A percentile compares a stretch with the other conserved stretches of the same genome.
Conservation (phyloP, 2,329 filamentous ascomycete genomes). For the Xenoacremonium recifei region DNA sequence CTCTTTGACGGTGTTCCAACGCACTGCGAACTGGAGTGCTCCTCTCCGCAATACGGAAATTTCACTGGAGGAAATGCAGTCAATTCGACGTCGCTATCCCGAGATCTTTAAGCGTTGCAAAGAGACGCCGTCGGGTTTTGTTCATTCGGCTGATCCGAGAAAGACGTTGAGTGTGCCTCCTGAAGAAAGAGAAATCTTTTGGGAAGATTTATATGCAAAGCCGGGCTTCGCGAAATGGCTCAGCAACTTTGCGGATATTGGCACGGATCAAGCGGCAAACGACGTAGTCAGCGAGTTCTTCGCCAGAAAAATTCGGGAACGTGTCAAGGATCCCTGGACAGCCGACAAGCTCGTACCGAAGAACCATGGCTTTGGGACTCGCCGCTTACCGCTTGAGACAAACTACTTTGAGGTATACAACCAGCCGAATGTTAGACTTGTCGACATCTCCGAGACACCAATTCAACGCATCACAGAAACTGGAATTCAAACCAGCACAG, state of each 20-base stretch:
- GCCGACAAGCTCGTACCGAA: slow-evolving; percentile 13
- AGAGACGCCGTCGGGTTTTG: slow-evolving; percentile 10
- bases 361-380: slow-evolving; percentile 13
- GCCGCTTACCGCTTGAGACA: slow-evolving; percentile 15
- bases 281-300: slow-evolving; percentile 15
- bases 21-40: slow-evolving; percentile 24
- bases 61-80: slow-evolving; percentile 7
- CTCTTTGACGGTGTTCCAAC: slow-evolving; percentile 31
- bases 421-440: slow-evolving; percentile 14
- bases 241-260: slow-evolving; percentile 14
- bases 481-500: slow-evolving; percentile 11
- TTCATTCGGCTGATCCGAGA: slow-evolving; percentile 15
- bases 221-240: slow-evolving; percentile 18
- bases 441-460: slow-evolving; percentile 10
- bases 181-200: slow-evolving; percentile 7
- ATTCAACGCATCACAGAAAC: slow-evolving; percentile 3
- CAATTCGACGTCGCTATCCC: slow-evolving; percentile 12
- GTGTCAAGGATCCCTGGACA: slow-evolving; percentile 5
- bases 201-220: slow-evolving; percentile 12
- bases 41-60: slow-evolving; percentile 21
- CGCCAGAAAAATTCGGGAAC: slow-evolving; percentile 12
- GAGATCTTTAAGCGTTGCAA: slow-evolving; percentile 10
- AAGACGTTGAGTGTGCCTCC: slow-evolving; percentile 10
- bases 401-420: slow-evolving; percentile 18
- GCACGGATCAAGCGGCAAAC: slow-evolving; percentile 13